These are phyloP conservation scores for Aspergillus hancockii DNA, from an alignment of 495 filamentous ascomycete species.

Conservation along the genomic window DNA sequence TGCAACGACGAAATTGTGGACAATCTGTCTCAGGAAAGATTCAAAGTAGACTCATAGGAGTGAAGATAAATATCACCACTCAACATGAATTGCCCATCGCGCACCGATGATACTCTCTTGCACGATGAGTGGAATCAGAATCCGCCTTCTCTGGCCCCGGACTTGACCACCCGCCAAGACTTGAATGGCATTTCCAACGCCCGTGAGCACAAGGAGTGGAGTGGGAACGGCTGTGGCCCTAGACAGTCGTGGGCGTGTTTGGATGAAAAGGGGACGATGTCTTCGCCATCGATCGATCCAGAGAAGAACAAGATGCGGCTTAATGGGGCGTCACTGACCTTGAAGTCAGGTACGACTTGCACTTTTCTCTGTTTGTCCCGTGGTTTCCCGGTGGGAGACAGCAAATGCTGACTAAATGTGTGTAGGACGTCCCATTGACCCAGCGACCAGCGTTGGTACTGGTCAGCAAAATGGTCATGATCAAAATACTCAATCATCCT, in stretches of 20 bases:
- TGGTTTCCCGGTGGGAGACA: background rate
- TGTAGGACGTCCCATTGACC: constrained; percentile 28
- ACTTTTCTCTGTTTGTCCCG: background rate
- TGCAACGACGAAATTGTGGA: background rate
- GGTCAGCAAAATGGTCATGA: constrained; percentile 6
- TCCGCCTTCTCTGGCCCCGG: constrained; percentile 49
- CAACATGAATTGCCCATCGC: constrained; percentile 60
- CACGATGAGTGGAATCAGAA: constrained; percentile 57
- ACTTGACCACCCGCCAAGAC: constrained; percentile 59
- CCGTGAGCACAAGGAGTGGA: constrained; percentile 23
- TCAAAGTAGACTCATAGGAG: background rate
- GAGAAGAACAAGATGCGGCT: constrained; percentile 9
- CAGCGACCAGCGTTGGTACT: constrained; percentile 5
- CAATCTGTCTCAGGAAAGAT: background rate
- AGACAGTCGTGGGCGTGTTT: constrained; percentile 5
- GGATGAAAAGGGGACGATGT: constrained; percentile 15
- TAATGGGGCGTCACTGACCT: constrained; percentile 32
- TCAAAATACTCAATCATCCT: constrained; percentile 14
- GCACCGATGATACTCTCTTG: constrained; percentile 50
- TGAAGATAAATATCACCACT: background rate
- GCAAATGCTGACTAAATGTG: background rate
- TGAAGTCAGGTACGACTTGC: constrained; percentile 29
- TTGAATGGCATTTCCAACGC: constrained; percentile 47
- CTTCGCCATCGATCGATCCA: constrained; percentile 9
- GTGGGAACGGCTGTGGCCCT: background rate